Conservation (phyloP, 441 rosid genomes). For the Codiaeum variegatum region DNA sequence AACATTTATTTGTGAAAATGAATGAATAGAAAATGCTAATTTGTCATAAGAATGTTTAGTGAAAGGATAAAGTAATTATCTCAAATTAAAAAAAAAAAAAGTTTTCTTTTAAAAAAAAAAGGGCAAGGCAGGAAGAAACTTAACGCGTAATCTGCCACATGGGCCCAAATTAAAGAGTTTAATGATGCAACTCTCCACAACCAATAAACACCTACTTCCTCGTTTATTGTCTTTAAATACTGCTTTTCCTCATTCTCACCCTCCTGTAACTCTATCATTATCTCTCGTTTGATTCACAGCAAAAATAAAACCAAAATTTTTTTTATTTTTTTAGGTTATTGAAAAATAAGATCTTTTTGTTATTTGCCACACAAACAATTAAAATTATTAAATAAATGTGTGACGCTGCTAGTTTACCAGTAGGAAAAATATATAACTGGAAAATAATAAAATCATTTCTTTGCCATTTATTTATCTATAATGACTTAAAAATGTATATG, state of each 20-base stretch:
- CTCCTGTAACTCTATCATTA: too few species aligned
- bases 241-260: not conserved
- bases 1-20: too few species aligned
- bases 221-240: not conserved
- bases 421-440: not conserved
- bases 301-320: too few species aligned
- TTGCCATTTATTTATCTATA: not conserved
- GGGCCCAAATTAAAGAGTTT: not conserved
- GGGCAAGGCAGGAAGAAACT: not conserved
- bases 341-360: too few species aligned
- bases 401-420: not conserved
- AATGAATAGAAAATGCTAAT: too few species aligned
- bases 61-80: too few species aligned
- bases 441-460: not conserved
- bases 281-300: not conserved
- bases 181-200: not conserved
- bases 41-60: too few species aligned
- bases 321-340: too few species aligned
- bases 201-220: not conserved
- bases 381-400: not conserved
- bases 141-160: conserved; percentile 9
- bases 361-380: too few species aligned
- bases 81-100: too few species aligned
- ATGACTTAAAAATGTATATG: too few species aligned
- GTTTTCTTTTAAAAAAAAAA: too few species aligned